phyloP scores from a whole-genome alignment of 495 filamentous ascomycete species.

The Aspergillus ellipticus region DNA sequence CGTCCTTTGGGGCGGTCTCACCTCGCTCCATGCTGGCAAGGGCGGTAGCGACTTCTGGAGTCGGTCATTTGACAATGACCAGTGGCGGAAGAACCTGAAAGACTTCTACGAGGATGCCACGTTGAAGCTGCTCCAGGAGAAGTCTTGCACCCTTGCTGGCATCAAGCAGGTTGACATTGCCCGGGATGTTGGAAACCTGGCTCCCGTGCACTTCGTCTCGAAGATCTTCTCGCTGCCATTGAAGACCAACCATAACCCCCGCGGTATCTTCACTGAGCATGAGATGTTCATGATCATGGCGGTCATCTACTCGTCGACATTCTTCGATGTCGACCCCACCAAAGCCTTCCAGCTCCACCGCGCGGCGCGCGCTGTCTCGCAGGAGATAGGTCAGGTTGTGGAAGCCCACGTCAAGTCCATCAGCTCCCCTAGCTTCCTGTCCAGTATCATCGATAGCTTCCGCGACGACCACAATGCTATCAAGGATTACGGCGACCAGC shows the following conservation, averaged over 20 bases:
- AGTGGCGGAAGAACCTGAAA: conserved; percentile 50
- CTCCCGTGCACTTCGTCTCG: conserved; percentile 68
- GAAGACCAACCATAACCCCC: conserved; percentile 63
- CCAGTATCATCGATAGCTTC: conserved; percentile 54
- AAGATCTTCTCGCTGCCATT: conserved; percentile 70
- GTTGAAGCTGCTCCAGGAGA: conserved; percentile 58
- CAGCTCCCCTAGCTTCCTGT: conserved; percentile 51
- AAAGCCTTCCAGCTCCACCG: conserved; percentile 56
- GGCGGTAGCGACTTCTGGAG: conserved; percentile 52
- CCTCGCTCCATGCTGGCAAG: background rate
- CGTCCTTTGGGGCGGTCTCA: conserved; percentile 51
- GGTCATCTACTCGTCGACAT: conserved; percentile 57
- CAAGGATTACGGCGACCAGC: conserved; percentile 62
- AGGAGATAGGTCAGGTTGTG: conserved; percentile 59
- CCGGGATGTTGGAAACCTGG: conserved; percentile 71
- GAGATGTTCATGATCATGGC: conserved; percentile 76
- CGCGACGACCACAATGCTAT: conserved; percentile 52
- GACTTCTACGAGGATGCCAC: conserved; percentile 60
- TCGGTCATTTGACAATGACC: conserved; percentile 41
- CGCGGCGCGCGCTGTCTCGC: conserved; percentile 57
- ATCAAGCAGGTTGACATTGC: conserved; percentile 72
- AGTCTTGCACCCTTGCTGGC: conserved; percentile 55
- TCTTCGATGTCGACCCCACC: conserved; percentile 52
- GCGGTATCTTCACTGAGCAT: conserved; percentile 71
- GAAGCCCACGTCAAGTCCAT: conserved; percentile 64